phyloP scores from a whole-genome alignment of 164 flowering plant genomes.

The Aristolochia californica region DNA sequence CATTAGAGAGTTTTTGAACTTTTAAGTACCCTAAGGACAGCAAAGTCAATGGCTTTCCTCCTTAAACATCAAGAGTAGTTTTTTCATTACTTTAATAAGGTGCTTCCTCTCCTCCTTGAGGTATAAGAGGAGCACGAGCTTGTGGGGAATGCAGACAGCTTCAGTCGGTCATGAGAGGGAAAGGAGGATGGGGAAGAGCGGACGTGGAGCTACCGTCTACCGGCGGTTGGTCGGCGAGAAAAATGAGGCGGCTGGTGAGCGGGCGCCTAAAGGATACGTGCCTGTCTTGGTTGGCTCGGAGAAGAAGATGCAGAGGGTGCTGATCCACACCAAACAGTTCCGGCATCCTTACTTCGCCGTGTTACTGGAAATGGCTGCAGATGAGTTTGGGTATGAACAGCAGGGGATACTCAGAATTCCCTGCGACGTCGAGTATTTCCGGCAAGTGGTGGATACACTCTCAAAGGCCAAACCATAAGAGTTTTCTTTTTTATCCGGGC shows the following conservation, averaged over 20 bases:
- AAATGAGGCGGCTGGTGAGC: not conserved
- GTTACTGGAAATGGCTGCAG: slow-evolving; percentile 16
- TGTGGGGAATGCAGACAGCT: not conserved
- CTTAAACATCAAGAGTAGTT: slow-evolving; percentile 1
- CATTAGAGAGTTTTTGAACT: no score
- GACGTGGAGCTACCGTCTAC: not conserved
- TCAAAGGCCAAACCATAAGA: slow-evolving; percentile 2
- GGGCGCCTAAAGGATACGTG: slow-evolving; percentile 8
- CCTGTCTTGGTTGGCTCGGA: slow-evolving; percentile 16
- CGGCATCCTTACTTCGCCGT: slow-evolving; percentile 11
- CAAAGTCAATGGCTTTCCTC: not conserved
- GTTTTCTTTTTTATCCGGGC: not conserved
- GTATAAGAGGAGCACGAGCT: not conserved
- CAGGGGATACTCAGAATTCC: slow-evolving; percentile 13
- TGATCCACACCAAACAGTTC: slow-evolving; percentile 16
- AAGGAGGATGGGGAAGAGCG: slow-evolving; percentile 4
- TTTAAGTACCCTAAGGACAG: no score
- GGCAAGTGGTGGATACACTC: not conserved
- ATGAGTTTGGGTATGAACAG: slow-evolving; percentile 15
- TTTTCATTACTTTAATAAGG: not conserved
- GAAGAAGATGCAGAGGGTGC: slow-evolving; percentile 14
- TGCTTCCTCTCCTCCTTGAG: not conserved
- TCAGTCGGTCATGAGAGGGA: not conserved
- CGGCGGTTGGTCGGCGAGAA: not conserved
- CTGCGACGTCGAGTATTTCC: slow-evolving; percentile 10